A percentile compares a stretch with the other conserved stretches of the same genome.
phyloP scores from a whole-genome alignment of 2,329 filamentous ascomycete genomes.

The Tolypocladium nubicola region DNA sequence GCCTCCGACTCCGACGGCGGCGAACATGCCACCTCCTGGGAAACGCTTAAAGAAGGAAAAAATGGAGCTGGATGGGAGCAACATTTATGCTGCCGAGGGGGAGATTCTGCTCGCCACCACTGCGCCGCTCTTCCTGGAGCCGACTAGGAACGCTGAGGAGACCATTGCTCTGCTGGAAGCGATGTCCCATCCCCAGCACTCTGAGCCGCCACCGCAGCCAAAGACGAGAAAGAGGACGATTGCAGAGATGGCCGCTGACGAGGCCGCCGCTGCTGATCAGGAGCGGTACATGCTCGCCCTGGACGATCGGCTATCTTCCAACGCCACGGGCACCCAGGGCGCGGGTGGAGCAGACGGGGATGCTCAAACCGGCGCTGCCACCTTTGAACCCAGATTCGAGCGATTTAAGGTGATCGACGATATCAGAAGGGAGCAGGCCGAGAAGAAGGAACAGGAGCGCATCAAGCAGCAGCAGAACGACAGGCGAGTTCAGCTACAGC shows the following conservation, averaged over 20 bases:
- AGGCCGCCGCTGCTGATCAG: conserved; percentile 78
- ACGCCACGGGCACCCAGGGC: conserved; percentile 44
- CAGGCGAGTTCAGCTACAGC: conserved; percentile 37
- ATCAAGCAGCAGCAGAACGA: conserved; percentile 52
- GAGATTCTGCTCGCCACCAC: conserved; percentile 64
- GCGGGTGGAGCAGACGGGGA: conserved; percentile 57
- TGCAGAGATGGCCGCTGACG: conserved; percentile 89
- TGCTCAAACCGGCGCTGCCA: conserved; percentile 56
- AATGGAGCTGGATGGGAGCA: conserved; percentile 66
- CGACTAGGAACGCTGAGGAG: conserved; percentile 58
- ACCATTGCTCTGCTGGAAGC: conserved; percentile 61
- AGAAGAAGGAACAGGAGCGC: conserved; percentile 69
- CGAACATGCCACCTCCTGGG: conserved; percentile 47
- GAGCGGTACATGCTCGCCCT: conserved; percentile 89
- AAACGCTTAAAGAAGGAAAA: conserved; percentile 61
- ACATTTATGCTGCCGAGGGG: conserved; percentile 66
- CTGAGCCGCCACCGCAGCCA: conserved; percentile 64
- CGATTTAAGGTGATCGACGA: conserved; percentile 85
- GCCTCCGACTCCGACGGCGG: conserved; percentile 50
- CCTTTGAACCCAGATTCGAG: conserved; percentile 79
- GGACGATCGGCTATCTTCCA: conserved; percentile 68
- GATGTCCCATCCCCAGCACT: conserved; percentile 68
- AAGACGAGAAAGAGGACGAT: conserved; percentile 89
- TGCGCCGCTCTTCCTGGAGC: conserved; percentile 66
- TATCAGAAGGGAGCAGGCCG: conserved; percentile 67